Percentiles rank a stretch among this genome's conserved stretches.
phyloP scores from a whole-genome alignment of 106 monocot species.

The Dendrobium chrysotoxum region DNA sequence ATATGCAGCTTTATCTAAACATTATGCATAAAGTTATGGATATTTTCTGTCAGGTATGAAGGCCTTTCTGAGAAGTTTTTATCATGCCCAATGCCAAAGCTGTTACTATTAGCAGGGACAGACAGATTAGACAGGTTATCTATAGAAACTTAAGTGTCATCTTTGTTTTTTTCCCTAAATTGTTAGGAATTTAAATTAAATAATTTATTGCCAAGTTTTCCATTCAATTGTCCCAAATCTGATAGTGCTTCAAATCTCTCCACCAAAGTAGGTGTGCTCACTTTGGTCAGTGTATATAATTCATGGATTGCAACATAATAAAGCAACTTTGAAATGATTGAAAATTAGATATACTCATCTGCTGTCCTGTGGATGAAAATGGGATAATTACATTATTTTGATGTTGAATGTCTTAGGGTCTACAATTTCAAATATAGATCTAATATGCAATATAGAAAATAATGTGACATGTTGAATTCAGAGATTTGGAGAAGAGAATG shows the following conservation, averaged over 20 bases:
- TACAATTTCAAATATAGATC: not conserved
- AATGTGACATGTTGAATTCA: no score
- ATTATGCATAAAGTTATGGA: not conserved
- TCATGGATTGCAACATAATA: not conserved
- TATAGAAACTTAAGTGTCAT: not conserved
- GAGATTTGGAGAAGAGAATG: no score
- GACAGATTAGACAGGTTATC: conserved; percentile 95
- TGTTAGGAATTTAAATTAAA: not conserved
- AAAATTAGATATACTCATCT: not conserved
- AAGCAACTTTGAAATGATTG: not conserved
- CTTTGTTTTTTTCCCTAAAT: not conserved
- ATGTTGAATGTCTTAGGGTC: not conserved
- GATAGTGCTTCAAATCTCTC: not conserved
- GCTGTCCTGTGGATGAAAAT: not conserved
- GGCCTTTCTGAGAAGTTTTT: conserved; percentile 93
- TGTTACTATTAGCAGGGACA: conserved; percentile 91
- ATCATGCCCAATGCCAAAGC: conserved; percentile 76
- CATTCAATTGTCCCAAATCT: not conserved
- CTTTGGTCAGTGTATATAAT: not conserved
- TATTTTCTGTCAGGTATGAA: conserved; percentile 65
- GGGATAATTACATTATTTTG: not conserved
- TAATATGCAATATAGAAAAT: not conserved
- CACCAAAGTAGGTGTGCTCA: not conserved
- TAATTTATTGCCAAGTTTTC: not conserved
- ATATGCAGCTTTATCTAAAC: not conserved